Base-by-base conservation (phyloP, 1,284 basidiomycete species). In the Agaricales sp. region DNA sequence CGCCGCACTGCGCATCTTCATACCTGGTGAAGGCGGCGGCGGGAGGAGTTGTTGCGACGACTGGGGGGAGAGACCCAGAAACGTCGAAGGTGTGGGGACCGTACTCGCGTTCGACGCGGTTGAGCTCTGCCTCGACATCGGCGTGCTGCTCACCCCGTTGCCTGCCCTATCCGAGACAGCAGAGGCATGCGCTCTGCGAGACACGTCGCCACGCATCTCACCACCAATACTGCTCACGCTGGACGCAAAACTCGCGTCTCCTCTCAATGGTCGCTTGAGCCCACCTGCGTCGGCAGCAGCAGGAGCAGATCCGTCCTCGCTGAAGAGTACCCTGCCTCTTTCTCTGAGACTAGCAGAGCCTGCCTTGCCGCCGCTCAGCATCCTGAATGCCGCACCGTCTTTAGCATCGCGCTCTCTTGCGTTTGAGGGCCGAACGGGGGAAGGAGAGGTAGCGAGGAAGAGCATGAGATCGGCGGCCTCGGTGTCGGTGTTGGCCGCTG, bases 401-500 rank as follows among this genome's bases (percentile, higher is more conserved):
- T 68, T 72, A 6, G 69, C 58, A 30, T 81, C 75, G 51, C 71
- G 74, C 26, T 67, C 65, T 43, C 64, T 66, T 35, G 67, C 71
- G 4, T 63, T 61, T 20, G 67, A 65, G 14, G 75, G 73, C 43
- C 85, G 76, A n/a, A 71, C 82, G 3, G 86, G 86, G 0, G 84
- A 87, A 0, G 86, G 86, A 2, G 84, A 87, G 4, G 86, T 87
- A 38, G 87, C 86, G 45, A 89, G 74, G 63, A 77, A 85, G 35
- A 89, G 67, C 77, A 89, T 84, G 39, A 88, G 65, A 59, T 86
- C 83, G 21, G 87, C 85, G 0, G 87, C 86, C 59, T 89, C 87
- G 55, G 77, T 81, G 57, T 87, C 85, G 23, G 73, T 73, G 18
- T 75, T 73, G 23, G 68, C 70, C 11, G 13, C 41, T 43, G 41